phyloP scores from a whole-genome alignment of 192 early-diverging fungal genomes.

The Chytriomyces confervae region DNA sequence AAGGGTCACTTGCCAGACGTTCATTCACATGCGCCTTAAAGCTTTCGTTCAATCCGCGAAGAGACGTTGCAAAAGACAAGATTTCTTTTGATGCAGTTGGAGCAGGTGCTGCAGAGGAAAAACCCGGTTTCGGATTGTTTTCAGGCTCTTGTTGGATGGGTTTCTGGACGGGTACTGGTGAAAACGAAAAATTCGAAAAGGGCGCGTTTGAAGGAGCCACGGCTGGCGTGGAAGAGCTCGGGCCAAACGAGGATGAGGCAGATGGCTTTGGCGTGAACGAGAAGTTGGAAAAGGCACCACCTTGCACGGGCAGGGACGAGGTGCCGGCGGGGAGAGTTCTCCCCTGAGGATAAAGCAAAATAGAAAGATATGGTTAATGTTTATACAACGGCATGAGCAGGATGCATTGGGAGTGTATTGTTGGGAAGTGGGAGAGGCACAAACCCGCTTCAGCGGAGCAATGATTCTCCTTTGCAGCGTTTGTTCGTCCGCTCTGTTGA shows the following conservation, averaged over 20 bases:
- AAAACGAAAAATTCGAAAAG: constrained; percentile 3
- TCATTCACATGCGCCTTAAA: background rate
- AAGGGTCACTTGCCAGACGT: constrained; percentile 3
- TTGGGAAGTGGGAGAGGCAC: background rate
- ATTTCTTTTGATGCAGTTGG: background rate
- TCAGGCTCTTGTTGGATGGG: background rate
- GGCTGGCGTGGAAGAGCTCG: background rate
- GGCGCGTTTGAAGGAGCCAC: too few relatives aligned
- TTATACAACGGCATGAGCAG: too few relatives aligned
- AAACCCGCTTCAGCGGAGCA: constrained; percentile 13
- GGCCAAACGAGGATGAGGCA: background rate
- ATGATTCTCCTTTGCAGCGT: constrained; percentile 5
- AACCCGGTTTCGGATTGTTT: background rate
- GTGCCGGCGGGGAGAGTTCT: background rate
- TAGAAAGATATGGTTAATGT: too few relatives aligned
- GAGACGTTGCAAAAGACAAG: background rate
- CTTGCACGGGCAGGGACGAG: background rate
- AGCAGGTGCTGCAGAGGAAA: background rate
- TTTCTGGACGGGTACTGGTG: background rate
- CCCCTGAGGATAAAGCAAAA: background rate
- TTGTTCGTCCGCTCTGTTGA: constrained; percentile 1
- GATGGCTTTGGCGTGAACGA: background rate
- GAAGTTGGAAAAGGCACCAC: background rate
- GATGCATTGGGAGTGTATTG: too few relatives aligned
- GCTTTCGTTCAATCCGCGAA: constrained; percentile 24